Conservation (phyloP, 768 basidiomycete genomes). For the Pleurotus salmoneostramineus region DNA sequence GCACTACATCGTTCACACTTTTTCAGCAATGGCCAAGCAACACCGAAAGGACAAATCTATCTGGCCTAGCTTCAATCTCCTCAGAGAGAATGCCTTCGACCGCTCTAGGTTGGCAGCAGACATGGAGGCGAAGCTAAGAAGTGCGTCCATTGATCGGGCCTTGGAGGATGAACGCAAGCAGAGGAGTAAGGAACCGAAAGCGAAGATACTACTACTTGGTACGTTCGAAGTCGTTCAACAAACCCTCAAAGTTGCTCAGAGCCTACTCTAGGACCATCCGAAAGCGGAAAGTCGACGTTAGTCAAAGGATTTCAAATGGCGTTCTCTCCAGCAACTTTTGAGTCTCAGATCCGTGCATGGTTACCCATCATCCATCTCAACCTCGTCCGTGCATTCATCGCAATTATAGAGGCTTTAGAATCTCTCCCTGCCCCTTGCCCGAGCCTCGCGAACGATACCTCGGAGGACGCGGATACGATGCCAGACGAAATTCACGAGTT, state of each 20-base stretch:
- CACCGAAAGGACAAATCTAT: conserved; percentile 6
- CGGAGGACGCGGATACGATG: not conserved
- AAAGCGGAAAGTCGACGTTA: conserved; percentile 66
- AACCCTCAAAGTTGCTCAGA: not conserved
- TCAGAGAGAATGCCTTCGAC: conserved; percentile 38
- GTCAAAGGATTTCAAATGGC: conserved; percentile 64
- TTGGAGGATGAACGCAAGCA: conserved; percentile 43
- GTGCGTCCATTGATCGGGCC: conserved; percentile 53
- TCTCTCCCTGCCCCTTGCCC: not conserved
- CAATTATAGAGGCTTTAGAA: conserved; percentile 31
- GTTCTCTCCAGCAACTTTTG: conserved; percentile 56
- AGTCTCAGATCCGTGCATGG: conserved; percentile 50
- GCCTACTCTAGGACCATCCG: conserved; percentile 49
- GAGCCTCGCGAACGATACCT: not conserved
- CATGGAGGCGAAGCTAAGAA: conserved; percentile 45
- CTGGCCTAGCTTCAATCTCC: not conserved
- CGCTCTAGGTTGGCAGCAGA: conserved; percentile 37
- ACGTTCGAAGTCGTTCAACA: conserved; percentile 14
- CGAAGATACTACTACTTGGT: conserved; percentile 59
- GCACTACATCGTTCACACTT: not conserved
- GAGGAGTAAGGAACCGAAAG: conserved; percentile 29
- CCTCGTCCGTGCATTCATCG: conserved; percentile 52
- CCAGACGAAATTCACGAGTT: not conserved
- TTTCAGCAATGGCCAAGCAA: not conserved
- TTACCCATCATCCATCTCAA: conserved; percentile 66